Conservation (phyloP, 2,329 filamentous ascomycete genomes). For the Fusarium caatingaense region DNA sequence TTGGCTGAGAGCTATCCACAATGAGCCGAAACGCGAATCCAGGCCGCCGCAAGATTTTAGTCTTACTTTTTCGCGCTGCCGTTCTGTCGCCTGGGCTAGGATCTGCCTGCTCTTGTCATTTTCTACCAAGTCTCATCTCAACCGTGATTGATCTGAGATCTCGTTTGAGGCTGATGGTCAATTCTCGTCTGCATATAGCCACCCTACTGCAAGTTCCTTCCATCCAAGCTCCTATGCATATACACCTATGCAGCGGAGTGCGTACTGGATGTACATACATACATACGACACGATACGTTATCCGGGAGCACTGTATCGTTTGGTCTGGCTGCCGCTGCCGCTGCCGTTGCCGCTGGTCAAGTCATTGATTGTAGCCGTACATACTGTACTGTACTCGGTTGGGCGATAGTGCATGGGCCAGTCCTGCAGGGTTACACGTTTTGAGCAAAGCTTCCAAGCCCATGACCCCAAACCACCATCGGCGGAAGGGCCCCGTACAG, state of each 20-base stretch:
- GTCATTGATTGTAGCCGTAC: neutral
- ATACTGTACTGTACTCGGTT: slow-evolving; percentile 38
- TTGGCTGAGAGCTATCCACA: neutral
- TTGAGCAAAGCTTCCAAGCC: slow-evolving; percentile 39
- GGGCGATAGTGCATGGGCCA: slow-evolving; percentile 37
- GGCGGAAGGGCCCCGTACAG: slow-evolving; percentile 9
- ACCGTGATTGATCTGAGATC: slow-evolving; percentile 43
- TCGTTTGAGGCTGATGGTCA: slow-evolving; percentile 40
- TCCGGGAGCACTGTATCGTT: neutral
- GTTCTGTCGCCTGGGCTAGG: neutral
- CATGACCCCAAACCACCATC: slow-evolving; percentile 22
- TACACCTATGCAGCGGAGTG: neutral
- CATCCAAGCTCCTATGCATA: neutral
- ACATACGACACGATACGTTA: neutral
- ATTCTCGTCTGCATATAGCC: slow-evolving; percentile 41
- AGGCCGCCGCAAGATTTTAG: slow-evolving; percentile 24
- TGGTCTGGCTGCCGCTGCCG: neutral
- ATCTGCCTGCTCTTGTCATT: slow-evolving; percentile 37
- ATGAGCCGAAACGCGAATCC: slow-evolving; percentile 22
- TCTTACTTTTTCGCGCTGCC: slow-evolving; percentile 33
- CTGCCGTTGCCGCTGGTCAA: slow-evolving; percentile 6
- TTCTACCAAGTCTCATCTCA: slow-evolving; percentile 26
- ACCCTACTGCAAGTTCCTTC: slow-evolving; percentile 1
- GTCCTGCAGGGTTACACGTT: slow-evolving; percentile 43
- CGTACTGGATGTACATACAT: neutral